Conservation (phyloP, 768 basidiomycete species). For the Lyophyllum semitale region DNA sequence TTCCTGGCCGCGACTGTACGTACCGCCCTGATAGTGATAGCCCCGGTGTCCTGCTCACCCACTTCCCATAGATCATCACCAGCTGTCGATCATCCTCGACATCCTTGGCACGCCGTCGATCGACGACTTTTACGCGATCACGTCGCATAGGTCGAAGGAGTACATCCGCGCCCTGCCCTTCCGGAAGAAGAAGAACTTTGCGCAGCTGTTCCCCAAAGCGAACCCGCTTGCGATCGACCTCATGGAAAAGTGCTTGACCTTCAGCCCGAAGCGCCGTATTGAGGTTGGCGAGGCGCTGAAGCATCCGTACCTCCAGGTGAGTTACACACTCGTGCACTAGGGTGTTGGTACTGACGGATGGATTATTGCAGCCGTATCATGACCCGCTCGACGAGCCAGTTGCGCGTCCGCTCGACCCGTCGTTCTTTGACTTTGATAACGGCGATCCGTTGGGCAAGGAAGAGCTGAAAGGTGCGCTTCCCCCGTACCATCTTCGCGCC, state of each 20-base stretch:
- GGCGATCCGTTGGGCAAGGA: conserved; percentile 67
- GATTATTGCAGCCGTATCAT: conserved; percentile 72
- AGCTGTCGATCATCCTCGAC: conserved; percentile 89
- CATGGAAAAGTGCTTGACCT: conserved; percentile 79
- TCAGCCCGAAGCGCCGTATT: conserved; percentile 85
- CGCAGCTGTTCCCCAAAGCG: conserved; percentile 71
- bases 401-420: conserved; percentile 72
- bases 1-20: conserved; percentile 93
- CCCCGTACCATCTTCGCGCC: neutral
- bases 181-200: conserved; percentile 75
- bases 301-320: conserved; percentile 86
- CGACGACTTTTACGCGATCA: conserved; percentile 95
- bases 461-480: conserved; percentile 59
- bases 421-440: conserved; percentile 84
- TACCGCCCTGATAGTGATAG: conserved; percentile 7
- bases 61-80: conserved; percentile 74
- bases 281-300: conserved; percentile 85
- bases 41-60: too few species aligned
- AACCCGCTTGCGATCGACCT: conserved; percentile 76
- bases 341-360: too few species aligned
- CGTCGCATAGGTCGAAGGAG: conserved; percentile 74
- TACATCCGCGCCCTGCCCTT: conserved; percentile 90
- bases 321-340: too few species aligned
- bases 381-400: conserved; percentile 89
- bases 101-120: conserved; percentile 90